Evolutionary conservation across 495 filamentous ascomycete genomes (phyloP).

Genomic region (Penicillium chermesinum): DNA sequence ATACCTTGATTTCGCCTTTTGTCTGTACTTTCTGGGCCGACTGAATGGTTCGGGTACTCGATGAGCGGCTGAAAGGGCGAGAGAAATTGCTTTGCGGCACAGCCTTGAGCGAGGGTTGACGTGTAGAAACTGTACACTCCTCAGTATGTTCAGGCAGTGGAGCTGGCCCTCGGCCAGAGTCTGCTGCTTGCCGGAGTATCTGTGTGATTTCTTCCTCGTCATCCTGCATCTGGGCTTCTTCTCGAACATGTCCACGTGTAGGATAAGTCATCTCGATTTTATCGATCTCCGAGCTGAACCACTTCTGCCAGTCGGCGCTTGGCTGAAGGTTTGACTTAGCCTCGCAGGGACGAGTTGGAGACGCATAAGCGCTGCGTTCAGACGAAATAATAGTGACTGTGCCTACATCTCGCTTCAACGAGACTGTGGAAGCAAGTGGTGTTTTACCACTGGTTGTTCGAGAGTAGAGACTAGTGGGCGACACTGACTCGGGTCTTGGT

Average conservation of each 20-base stretch:
- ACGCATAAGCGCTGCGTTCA: constrained; percentile 35
- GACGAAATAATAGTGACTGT: constrained; percentile 43
- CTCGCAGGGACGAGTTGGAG: constrained; percentile 19
- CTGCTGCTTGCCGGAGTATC: constrained; percentile 6
- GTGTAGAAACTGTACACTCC: background rate
- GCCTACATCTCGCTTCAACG: constrained; percentile 23
- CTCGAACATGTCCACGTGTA: constrained; percentile 50
- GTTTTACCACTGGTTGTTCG: constrained; percentile 46
- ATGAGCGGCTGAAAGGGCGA: constrained; percentile 31
- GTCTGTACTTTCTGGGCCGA: constrained; percentile 13
- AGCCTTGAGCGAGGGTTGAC: constrained; percentile 9
- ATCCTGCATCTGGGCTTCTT: constrained; percentile 54
- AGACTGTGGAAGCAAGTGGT: constrained; percentile 22
- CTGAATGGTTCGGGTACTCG: constrained; percentile 26
- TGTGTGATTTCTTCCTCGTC: constrained; percentile 30
- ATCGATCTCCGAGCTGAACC: constrained; percentile 43
- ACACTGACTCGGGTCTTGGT: constrained; percentile 12
- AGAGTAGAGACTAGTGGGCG: constrained; percentile 52
- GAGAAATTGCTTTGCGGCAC: constrained; percentile 32
- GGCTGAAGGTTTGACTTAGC: constrained; percentile 8
- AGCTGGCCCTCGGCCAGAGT: background rate
- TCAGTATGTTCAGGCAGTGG: background rate
- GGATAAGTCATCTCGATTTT: constrained; percentile 30
- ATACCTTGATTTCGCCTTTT: background rate
- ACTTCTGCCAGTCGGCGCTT: constrained; percentile 44